Conservation (phyloP, 306 rosid genomes). For the Casuarina equisetifolia region DNA sequence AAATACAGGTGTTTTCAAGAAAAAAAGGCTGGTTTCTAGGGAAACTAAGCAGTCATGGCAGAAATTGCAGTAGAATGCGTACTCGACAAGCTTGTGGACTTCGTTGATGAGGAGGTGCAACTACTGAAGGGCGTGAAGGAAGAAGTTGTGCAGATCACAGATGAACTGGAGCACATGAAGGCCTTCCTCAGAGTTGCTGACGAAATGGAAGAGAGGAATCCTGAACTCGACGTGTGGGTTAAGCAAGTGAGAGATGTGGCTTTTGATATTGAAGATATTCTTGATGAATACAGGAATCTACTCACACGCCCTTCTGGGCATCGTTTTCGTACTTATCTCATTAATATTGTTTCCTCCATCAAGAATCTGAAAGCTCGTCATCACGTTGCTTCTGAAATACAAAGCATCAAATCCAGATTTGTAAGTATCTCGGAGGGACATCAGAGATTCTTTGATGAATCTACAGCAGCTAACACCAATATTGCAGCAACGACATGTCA, state of each 20-base stretch:
- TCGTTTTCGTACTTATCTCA: not conserved
- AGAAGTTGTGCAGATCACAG: constrained; percentile 40
- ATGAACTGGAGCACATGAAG: constrained; percentile 39
- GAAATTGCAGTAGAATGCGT: constrained; percentile 51
- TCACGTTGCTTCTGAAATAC: constrained; percentile 31
- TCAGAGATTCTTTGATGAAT: constrained; percentile 23
- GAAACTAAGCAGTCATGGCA: constrained; percentile 38
- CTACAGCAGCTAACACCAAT: not conserved
- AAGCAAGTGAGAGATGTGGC: constrained; percentile 45
- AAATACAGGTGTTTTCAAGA: not conserved
- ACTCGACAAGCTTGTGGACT: constrained; percentile 33
- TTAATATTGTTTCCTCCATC: not conserved
- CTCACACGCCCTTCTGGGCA: constrained; percentile 26
- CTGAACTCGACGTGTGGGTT: constrained; percentile 47
- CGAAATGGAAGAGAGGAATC: constrained; percentile 36
- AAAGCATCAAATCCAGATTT: constrained; percentile 37
- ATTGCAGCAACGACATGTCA: constrained; percentile 20
- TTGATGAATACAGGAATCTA: constrained; percentile 43
- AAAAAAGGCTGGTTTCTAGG: no score
- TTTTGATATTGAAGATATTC: constrained; percentile 51
- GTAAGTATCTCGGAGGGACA: constrained; percentile 26
- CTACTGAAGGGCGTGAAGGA: constrained; percentile 41
- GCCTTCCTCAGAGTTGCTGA: constrained; percentile 42
- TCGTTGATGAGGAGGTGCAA: constrained; percentile 44
- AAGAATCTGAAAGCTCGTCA: constrained; percentile 32